Evolutionary conservation across 2,329 filamentous ascomycete genomes (phyloP).

Genomic region (Diaporthe velutina): DNA sequence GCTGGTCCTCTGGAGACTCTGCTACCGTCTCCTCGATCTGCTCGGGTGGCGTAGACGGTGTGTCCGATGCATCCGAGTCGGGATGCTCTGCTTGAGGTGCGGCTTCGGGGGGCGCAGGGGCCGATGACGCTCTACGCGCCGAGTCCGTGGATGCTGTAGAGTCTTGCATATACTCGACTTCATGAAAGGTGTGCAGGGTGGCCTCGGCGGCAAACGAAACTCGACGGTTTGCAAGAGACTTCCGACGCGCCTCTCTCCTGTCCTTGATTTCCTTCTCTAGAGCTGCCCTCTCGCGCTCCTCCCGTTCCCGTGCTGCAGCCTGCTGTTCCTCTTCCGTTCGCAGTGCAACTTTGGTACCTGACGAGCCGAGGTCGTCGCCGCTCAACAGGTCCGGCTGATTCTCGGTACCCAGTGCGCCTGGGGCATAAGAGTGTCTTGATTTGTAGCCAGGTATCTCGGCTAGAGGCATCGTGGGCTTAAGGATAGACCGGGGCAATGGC

Average conservation of each 20-base stretch:
- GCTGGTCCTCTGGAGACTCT: conserved; percentile 75
- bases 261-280: conserved; percentile 74
- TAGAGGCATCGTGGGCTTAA: conserved; percentile 83
- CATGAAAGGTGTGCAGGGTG: conserved; percentile 96
- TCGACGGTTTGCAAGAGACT: conserved; percentile 91
- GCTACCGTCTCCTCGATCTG: conserved; percentile 68
- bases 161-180: conserved; percentile 89
- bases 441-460: conserved; percentile 77
- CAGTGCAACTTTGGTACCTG: conserved; percentile 71
- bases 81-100: conserved; percentile 46
- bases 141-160: conserved; percentile 86
- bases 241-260: conserved; percentile 87
- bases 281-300: conserved; percentile 73
- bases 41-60: conserved; percentile 73
- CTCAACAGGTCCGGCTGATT: conserved; percentile 61
- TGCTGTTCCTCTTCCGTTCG: conserved; percentile 79
- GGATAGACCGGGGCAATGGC: conserved; percentile 75
- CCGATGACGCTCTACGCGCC: conserved; percentile 74
- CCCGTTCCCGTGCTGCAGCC: conserved; percentile 76
- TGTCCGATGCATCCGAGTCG: conserved; percentile 64
- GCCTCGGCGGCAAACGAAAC: conserved; percentile 98
- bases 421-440: conserved; percentile 61
- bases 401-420: conserved; percentile 54
- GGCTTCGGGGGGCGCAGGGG: conserved; percentile 51
- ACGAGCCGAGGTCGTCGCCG: conserved; percentile 48